Percentiles rank a stretch among this genome's conserved stretches.
Evolutionary conservation across 2,329 filamentous ascomycete genomes (phyloP).

Genomic region (Escovopsis sp.): DNA sequence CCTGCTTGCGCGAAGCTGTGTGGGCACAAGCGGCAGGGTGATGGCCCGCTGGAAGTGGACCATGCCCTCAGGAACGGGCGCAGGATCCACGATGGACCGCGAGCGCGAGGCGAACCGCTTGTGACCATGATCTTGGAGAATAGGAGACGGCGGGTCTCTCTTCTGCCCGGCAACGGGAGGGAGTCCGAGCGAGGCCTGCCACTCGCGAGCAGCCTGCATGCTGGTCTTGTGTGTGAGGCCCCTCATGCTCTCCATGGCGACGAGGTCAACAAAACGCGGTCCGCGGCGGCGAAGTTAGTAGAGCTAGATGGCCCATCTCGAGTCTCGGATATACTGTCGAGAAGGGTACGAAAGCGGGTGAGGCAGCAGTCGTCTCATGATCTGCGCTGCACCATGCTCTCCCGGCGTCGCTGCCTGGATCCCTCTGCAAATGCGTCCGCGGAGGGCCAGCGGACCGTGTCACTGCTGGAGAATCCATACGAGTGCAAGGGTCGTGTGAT

Average conservation of each 20-base stretch:
- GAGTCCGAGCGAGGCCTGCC: constrained; percentile 23
- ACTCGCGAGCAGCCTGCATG: constrained; percentile 29
- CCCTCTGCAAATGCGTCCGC: no score
- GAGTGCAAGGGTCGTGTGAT: no score
- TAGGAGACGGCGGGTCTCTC: constrained; percentile 20
- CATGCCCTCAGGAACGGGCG: constrained; percentile 5
- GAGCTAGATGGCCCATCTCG: not conserved
- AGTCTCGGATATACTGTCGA: not conserved
- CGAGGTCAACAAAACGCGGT: not conserved
- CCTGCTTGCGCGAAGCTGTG: constrained; percentile 26
- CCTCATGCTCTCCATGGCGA: constrained; percentile 25
- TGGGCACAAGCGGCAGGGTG: constrained; percentile 17
- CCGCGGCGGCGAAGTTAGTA: constrained; percentile 1
- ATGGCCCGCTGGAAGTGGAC: constrained; percentile 20
- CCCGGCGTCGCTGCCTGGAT: no score
- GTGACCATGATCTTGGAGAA: constrained; percentile 6
- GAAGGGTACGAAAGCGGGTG: not conserved
- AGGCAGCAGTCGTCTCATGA: not conserved
- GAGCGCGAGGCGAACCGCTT: not conserved
- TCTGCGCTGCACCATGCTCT: no score
- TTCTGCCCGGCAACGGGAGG: constrained; percentile 34
- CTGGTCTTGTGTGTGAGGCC: constrained; percentile 35
- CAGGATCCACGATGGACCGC: not conserved
- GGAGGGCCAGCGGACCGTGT: no score
- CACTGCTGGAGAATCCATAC: no score